Evolutionary conservation across 352 stramenopile species (phyloP), one percentile per base, ranked within the genome.

Genomic region (Globisporangium orthogonon): DNA sequence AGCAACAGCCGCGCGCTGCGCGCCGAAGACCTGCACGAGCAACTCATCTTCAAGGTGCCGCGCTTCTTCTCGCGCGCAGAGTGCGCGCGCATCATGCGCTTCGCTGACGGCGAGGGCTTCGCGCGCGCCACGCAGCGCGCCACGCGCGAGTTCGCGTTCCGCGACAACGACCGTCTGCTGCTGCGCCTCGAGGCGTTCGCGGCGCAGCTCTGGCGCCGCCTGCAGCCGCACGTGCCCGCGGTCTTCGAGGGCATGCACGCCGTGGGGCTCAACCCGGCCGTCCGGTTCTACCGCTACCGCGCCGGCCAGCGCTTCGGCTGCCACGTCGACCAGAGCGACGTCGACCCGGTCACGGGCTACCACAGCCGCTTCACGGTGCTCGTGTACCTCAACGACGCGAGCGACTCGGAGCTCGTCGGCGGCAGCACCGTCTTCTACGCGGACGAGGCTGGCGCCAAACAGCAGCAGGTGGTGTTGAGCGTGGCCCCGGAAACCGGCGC

Each of bases 321-420:
- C 50, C 80, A 91, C 54, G 80, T 93, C n/a, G 83, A 93, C 62
- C 78, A 91, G 68, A 93, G 83, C 67, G 78, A 91, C 62, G 73
- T 91, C 53, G 80, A 93, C 57, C 71, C 73, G 4, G 58, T 79
- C 52, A 93, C 83, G 37, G 70, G 76, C 46, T 76, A 71, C 63
- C 71, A 85, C 65, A 93, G 83, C 52, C 79, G 76, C 67, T 91
- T 90, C 64, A 93, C 83, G 9, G 74, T 91, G 61, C 76, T 91
- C 40, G 78, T 93, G 44, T 93, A 91, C 62, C 71, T 93, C 10
- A 93, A 91, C 41, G 83, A 93, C 70, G 52, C 69, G 7, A 66
- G 29, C 40, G 83, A 93, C 70, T 93, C 83, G 54, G 78, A 86
- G n/a, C 56, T 93, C 33, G 50, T 67, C 4, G 83, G 80, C 30